Evolutionary conservation across 257 asterid genomes (phyloP).

Genomic region (Solanum medicagineum): DNA sequence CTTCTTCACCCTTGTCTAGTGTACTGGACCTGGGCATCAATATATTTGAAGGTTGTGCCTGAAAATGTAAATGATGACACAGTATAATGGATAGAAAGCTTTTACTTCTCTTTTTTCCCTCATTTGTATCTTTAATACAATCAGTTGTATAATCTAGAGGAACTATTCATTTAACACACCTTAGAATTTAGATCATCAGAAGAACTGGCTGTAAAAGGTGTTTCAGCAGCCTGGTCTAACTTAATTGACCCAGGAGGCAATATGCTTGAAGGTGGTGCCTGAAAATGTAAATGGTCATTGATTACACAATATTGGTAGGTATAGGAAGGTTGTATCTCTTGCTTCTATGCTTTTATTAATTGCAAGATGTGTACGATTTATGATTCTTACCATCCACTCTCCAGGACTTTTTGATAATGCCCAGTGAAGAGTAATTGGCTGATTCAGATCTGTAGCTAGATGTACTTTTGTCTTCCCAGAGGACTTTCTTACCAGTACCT

Average conservation of each 20-base stretch:
- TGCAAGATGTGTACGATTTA: conserved; percentile 1
- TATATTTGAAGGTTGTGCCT: conserved; percentile 63
- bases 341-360: not conserved
- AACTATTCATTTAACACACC: conserved; percentile 27
- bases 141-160: not conserved
- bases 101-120: not conserved
- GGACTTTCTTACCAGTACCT: conserved; percentile 65
- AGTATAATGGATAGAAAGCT: not conserved
- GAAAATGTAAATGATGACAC: not conserved
- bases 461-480: conserved; percentile 49
- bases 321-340: not conserved
- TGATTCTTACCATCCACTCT: conserved; percentile 73
- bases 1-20: conserved; percentile 50
- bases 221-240: conserved; percentile 54
- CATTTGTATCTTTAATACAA: not conserved
- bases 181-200: conserved; percentile 28
- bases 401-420: conserved; percentile 76
- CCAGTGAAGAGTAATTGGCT: conserved; percentile 87
- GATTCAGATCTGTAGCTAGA: conserved; percentile 74
- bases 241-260: conserved; percentile 77
- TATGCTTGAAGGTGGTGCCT: conserved; percentile 69
- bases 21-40: conserved; percentile 63
- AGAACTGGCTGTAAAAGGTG: conserved; percentile 36
- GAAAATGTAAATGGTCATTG: not conserved
- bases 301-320: not conserved